phyloP scores from a whole-genome alignment of 75 land plant genomes.

The Pinus tabuliformis region DNA sequence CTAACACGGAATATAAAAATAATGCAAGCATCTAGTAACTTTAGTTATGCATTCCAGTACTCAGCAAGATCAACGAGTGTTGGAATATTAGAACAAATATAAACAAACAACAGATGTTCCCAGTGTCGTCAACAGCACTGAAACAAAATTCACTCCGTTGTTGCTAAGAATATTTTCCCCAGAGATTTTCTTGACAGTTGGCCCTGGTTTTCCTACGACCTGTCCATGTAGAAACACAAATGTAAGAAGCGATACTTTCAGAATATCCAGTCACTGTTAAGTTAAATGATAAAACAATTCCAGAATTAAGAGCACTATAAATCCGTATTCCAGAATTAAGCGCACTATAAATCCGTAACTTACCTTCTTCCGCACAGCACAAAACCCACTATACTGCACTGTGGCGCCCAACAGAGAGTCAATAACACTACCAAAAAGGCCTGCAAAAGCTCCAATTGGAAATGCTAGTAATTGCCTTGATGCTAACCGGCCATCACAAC shows the following conservation, averaged over 20 bases:
- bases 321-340: background rate
- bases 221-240: conserved; percentile 15
- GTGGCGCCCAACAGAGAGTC: conserved; percentile 94
- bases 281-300: background rate
- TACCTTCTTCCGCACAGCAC: conserved; percentile 90
- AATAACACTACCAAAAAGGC: conserved; percentile 75
- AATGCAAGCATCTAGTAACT: background rate
- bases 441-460: conserved; percentile 66
- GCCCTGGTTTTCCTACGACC: conserved; percentile 94
- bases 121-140: conserved; percentile 64
- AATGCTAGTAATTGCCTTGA: conserved; percentile 62
- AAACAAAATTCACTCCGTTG: conserved; percentile 81
- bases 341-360: background rate
- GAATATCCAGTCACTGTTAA: background rate
- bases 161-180: conserved; percentile 76
- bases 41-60: background rate
- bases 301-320: background rate
- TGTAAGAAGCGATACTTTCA: background rate
- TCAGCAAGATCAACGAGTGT: background rate
- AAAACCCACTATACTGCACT: conserved; percentile 81
- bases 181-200: conserved; percentile 79
- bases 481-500: conserved; percentile 31
- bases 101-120: conserved; percentile 57
- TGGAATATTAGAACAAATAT: conserved; percentile 49
- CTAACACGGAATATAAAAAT: background rate